Evolutionary conservation across 139 green algal genomes (phyloP), one percentile per base, ranked within the genome.

Genomic region (Tetradesmus obliquus): DNA sequence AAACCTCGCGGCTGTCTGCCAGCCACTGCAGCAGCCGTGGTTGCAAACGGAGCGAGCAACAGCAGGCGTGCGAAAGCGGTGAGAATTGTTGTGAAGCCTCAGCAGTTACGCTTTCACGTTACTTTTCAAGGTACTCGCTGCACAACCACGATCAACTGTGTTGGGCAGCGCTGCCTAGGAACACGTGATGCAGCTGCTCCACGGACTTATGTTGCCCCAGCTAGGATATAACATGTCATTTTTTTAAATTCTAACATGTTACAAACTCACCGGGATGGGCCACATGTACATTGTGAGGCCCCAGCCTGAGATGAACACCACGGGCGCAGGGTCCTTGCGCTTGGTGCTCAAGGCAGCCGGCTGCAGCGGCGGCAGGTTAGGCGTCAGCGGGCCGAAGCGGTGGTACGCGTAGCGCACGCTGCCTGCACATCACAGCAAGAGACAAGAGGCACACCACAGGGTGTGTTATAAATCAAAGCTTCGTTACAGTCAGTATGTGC

Each of bases 261-360:
- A 55, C 57, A n/a, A 51, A 88, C 84, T 89, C 32, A 89, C 84
- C 74, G 84, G 84, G 3, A 81, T 22, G 8, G 62, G 84, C 84
- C 84, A 89, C 84, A 89, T 89, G 84, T 89, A 89, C 84, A 89
- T 89, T 4, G 24, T 8, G 5, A 74, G 51, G 1, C 84, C 84
- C 84, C 84, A 89, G 12, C 84, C 84, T 84, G 84, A 89, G 5
- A 89, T 82, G 62, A 89, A 89, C 60, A 89, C 62, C 3, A 89
- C 84, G 13, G 84, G 84, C 19, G 84, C 12, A 5, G 15, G 69
- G 0, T 71, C 57, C 60, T 89, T 89, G 2, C 57, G 45, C 0
- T 8, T 24, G 9, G 15, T 24, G 8, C 13, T 45, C 62, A 81
- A 3, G 1, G 5, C 5, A 4, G 24, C 3, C 5, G 62, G 84